Conservation (phyloP, 805 yeast species). For the Candida railenensis region DNA sequence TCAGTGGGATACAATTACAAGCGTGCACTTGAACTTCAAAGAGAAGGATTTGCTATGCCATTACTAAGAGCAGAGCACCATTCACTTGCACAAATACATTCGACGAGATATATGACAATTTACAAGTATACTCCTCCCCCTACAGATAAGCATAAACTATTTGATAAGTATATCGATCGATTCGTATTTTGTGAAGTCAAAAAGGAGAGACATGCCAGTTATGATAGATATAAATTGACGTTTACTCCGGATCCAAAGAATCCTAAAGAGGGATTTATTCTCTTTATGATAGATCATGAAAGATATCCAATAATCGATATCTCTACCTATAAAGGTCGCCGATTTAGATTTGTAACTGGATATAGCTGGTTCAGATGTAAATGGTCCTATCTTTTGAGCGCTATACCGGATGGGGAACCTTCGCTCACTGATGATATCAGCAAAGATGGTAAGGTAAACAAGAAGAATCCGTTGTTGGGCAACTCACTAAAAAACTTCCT, state of each 20-base stretch:
- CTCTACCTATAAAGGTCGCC: not conserved
- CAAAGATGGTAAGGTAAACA: not conserved
- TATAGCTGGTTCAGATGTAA: too few species aligned
- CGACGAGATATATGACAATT: not conserved
- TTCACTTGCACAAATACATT: too few species aligned
- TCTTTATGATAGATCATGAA: not conserved
- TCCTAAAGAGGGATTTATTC: not conserved
- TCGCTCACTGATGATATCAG: not conserved
- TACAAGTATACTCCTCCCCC: not conserved
- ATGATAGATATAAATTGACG: not conserved
- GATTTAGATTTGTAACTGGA: too few species aligned
- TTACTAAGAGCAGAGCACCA: not conserved
- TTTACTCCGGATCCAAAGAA: not conserved
- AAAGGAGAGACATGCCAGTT: not conserved
- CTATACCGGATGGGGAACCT: not conserved
- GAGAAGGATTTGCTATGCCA: not conserved
- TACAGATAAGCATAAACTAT: not conserved
- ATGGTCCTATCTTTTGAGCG: not conserved
- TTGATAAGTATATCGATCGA: not conserved
- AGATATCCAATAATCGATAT: not conserved
- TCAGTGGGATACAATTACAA: too few species aligned
- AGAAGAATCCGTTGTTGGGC: not conserved
- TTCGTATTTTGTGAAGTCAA: not conserved
- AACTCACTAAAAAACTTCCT: not conserved
- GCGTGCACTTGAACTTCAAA: not conserved